Conservation (phyloP, 2,329 filamentous ascomycete genomes). For the Colletotrichum sp. region DNA sequence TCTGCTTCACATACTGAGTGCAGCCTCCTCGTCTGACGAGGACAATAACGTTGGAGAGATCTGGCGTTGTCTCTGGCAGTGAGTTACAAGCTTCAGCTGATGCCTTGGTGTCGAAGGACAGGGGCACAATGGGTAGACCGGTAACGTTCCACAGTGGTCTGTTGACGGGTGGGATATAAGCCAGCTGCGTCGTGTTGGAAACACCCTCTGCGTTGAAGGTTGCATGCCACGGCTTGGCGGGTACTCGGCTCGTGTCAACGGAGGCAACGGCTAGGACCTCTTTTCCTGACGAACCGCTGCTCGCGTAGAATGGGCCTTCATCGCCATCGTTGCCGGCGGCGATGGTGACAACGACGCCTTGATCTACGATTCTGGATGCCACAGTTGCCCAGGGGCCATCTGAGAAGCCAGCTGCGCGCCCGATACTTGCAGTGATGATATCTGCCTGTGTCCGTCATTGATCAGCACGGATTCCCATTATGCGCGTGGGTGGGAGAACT, state of each 20-base stretch:
- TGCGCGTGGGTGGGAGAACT: background rate
- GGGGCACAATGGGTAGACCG: constrained; percentile 31
- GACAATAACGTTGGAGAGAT: constrained; percentile 26
- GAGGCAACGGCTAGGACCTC: constrained; percentile 50
- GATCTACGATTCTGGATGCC: constrained; percentile 18
- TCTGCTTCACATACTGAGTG: constrained; percentile 29
- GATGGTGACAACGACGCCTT: constrained; percentile 54
- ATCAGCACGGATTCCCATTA: fast-evolving
- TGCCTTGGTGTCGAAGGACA: constrained; percentile 27
- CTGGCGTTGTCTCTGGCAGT: constrained; percentile 24
- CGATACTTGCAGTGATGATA: constrained; percentile 18
- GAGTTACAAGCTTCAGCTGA: constrained; percentile 30
- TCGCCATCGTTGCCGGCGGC: constrained; percentile 57
- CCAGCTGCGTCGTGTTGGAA: constrained; percentile 28
- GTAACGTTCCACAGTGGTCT: constrained; percentile 32
- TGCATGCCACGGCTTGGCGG: constrained; percentile 31
- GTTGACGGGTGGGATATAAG: constrained; percentile 37
- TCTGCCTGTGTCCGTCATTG: background rate
- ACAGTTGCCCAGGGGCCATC: constrained; percentile 17
- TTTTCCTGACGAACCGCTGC: constrained; percentile 43
- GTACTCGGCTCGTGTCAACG: constrained; percentile 32
- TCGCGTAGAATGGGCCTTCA: constrained; percentile 51
- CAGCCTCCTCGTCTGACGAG: constrained; percentile 39
- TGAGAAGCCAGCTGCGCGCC: constrained; percentile 6
- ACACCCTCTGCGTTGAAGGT: constrained; percentile 30